Base-by-base conservation (phyloP, 1,284 basidiomycete species). In the Exobasidium cylindrosporum region DNA sequence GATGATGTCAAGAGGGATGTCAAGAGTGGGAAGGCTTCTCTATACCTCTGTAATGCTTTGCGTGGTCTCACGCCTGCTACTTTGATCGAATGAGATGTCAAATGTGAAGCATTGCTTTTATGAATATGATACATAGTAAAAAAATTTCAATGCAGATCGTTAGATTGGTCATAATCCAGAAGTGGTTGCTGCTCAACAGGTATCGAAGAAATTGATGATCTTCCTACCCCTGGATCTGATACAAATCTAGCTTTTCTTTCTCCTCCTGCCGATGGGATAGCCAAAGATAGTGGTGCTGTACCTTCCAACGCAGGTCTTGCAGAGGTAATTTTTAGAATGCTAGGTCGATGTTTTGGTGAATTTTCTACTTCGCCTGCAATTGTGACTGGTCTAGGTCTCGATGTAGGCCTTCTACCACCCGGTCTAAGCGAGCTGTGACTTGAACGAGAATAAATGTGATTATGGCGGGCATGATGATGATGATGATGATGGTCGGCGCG, bases 11-110 rank as follows among this genome's bases (percentile, higher is more conserved):
- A 40, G 31, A 13, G 17, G 17, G n/a, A 26, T 11, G 40, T 55
- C 17, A 23, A 17, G 29, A 23, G 24, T n/a, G 40, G 40, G 13
- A 3, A 44, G 17, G 53, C 53, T 40, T 17, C 3, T 13, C 17
- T 55, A 28, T 55, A 23, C 11, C 53, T 55, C 26, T 55, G 53
- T 28, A 55, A 55, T 55, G 53, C 53, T 44, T 29, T 55, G n/a
- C 31, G 53, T 2, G 53, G 53, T 17, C n/a, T 31, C 21, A 40
- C 32, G 4, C 31, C 53, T 55, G 31, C 32, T 28, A 28, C n/a
- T 4, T 28, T 50, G n/a, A 28, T 50, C 14, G 47, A 50, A n/a
- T n/a, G n/a, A n/a, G n/a, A n/a, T n/a, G n/a, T n/a, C n/a, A 50
- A 28, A 50, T 28, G 14, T 23, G 17, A 2, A 4, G 10, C 2